Base-by-base conservation (phyloP, 495 filamentous ascomycete genomes). In the Lasiosphaeria miniovina region DNA sequence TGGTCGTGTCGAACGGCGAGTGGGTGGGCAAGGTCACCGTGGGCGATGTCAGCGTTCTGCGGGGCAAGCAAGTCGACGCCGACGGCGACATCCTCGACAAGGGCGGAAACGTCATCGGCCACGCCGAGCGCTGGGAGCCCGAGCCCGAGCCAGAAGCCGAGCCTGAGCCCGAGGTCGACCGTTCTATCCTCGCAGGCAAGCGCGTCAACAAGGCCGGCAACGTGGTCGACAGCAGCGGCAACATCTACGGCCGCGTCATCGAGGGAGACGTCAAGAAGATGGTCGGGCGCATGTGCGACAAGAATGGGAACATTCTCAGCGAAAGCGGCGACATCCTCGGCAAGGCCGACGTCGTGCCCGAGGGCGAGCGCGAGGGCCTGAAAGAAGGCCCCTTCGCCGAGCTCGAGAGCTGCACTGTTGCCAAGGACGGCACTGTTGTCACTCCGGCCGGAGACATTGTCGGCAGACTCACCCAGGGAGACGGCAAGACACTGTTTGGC, bases 191-290 rank as follows among this genome's bases (percentile, higher is more conserved):
- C 5, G 90, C 89, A 4, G 91, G 91, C 55, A 91, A 90, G 80
- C 82, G 86, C 4, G 88, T 94, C 68, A 96, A 96, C 76, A 94
- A 94, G 73, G 81, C 79, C 7, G 91, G 91, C 50, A 93, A 93
- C 49, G 83, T 93, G 15, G 90, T 96, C 57, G 90, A 96, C 66
- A 71, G 73, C 32, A 77, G 79, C 34, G 91, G 91, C n/a, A 78
- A 77, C 17, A 88, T 94, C 64, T 86, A 84, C 61, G 91, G 91
- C 31, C 86, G 88, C 17, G 83, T 96, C 8, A 77, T 86, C 46
- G 88, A 90, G 65, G 91, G 91, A 24, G 85, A 91, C 51, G 71
- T 82, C 14, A 82, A 84, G 70, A 80, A 79, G 54, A 80, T 96
- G 59, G 80, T 90, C 24, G 90, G 91, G 36, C 83, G 85, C 68